Base-by-base conservation (phyloP, 1,284 basidiomycete genomes). In the Rhodofomes roseus region DNA sequence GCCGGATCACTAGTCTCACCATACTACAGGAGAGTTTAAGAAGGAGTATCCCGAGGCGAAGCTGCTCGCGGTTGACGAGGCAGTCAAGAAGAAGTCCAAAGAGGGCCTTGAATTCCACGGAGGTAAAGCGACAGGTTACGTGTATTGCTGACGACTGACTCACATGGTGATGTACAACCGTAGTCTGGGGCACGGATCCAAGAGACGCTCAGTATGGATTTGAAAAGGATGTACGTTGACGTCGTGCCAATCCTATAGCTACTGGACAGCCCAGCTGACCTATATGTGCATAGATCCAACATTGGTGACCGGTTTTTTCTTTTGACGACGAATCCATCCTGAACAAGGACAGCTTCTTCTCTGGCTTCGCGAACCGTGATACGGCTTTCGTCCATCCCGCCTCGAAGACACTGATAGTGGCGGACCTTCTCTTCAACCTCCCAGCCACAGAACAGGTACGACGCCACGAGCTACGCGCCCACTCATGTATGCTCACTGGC, bases 371-470 rank as follows among this genome's bases (percentile, higher is more conserved):
- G 65, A 96, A 95, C 72, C 87, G 93, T 71, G 96, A 98, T 63
- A 85, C 97, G 18, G 93, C 93, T 0, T 97, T 96, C 73, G 83
- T 92, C 62, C 96, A 98, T 70, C 76, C 79, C 16, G 81, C 86
- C 0, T 90, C 87, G 16, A 92, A 87, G 70, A 88, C 90, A 0
- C 77, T 98, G 57, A 83, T 98, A 59, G 80, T 92, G 70, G 96
- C 92, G 0, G 96, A 99, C 72, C 77, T 61, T 48, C 72, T 98
- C 4, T 89, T 96, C 79, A 98, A 98, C 75, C 78, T 98, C 6
- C 95, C 95, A 0, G 80, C 85, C 4, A 87, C 74, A 0, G 96
- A 98, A 74, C 95, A 98, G 77, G 91, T 90, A 63, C 27, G 73
- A 67, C 43, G 1, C n/a, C 16, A n/a, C 8, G 16, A 18, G 16